A percentile compares a stretch with the other conserved stretches of the same genome.
Conservation (phyloP, 805 yeast species). For the Phaffomyces opuntiae region DNA sequence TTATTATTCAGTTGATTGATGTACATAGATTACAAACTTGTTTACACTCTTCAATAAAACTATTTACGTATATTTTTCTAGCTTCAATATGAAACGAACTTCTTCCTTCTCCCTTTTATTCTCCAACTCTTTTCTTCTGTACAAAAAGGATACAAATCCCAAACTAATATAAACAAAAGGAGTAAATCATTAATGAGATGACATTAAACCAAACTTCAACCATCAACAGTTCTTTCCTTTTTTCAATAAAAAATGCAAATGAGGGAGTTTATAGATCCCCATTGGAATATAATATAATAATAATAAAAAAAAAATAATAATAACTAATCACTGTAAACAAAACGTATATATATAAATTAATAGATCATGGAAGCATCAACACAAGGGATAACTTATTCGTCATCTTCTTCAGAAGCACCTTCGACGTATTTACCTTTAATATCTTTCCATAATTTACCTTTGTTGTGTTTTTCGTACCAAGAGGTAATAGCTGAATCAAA, state of each 20-base stretch:
- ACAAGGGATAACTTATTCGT: slow-evolving; percentile 27
- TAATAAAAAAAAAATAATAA: background rate
- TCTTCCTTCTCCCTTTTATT: background rate
- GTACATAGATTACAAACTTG: background rate
- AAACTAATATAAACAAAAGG: too few relatives aligned
- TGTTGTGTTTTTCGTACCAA: slow-evolving; percentile 75
- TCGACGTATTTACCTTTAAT: slow-evolving; percentile 52
- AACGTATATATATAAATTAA: background rate
- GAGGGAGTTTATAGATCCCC: background rate
- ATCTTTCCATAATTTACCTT: slow-evolving; percentile 82
- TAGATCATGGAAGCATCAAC: slow-evolving; percentile 1
- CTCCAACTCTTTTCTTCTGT: background rate
- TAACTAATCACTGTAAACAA: background rate
- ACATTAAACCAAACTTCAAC: too few relatives aligned
- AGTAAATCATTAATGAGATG: too few relatives aligned
- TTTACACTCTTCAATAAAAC: slow-evolving; percentile 1
- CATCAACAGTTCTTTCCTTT: background rate
- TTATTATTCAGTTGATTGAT: too few relatives aligned
- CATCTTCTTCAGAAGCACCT: slow-evolving; percentile 51
- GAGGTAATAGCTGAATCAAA: slow-evolving; percentile 60
- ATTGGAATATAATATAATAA: background rate
- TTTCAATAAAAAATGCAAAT: slow-evolving; percentile 2
- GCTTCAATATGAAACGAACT: background rate
- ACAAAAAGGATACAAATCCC: background rate
- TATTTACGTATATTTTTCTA: slow-evolving; percentile 7